Percentiles rank a stretch among this genome's conserved stretches.
phyloP scores from a whole-genome alignment of 441 rosid species.

The Euphorbia neoarborescens region DNA sequence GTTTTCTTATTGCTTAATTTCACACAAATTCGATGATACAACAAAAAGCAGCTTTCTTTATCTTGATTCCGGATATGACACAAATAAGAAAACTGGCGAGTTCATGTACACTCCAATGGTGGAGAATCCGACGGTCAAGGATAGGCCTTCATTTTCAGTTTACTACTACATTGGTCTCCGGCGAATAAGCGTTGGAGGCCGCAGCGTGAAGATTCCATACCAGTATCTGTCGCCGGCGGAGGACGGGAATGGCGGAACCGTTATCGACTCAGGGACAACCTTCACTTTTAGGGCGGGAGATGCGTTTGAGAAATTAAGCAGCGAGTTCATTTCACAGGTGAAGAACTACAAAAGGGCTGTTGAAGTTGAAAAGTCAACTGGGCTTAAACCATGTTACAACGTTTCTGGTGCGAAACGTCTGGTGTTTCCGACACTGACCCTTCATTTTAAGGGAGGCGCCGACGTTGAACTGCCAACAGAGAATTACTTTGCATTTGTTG shows the following conservation, averaged over 20 bases:
- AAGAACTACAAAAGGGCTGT: constrained; percentile 24
- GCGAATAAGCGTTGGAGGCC: constrained; percentile 35
- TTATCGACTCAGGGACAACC: constrained; percentile 50
- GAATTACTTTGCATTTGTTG: constrained; percentile 35
- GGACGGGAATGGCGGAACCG: constrained; percentile 46
- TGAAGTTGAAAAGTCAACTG: constrained; percentile 29
- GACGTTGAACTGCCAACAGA: constrained; percentile 35
- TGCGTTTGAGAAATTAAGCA: constrained; percentile 29
- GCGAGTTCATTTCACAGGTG: constrained; percentile 30
- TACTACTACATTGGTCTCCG: constrained; percentile 44
- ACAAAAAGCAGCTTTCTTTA: constrained; percentile 27
- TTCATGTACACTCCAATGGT: constrained; percentile 37
- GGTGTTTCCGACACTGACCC: constrained; percentile 29
- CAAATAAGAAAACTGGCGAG: constrained; percentile 23
- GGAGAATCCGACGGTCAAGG: constrained; percentile 27
- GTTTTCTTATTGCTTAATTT: constrained; percentile 45
- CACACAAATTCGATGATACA: constrained; percentile 38
- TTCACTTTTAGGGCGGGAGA: constrained; percentile 37
- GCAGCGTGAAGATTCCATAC: constrained; percentile 27
- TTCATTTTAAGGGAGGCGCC: constrained; percentile 44
- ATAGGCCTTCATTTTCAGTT: constrained; percentile 21
- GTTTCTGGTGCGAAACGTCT: neutral
- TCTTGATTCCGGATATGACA: constrained; percentile 25
- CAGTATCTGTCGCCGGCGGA: constrained; percentile 23
- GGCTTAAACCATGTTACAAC: constrained; percentile 40